Percentiles rank a stretch among this genome's conserved stretches.
Evolutionary conservation across 176 grass and related monocot genomes (phyloP).

Genomic region (Ensete ventricosum): DNA sequence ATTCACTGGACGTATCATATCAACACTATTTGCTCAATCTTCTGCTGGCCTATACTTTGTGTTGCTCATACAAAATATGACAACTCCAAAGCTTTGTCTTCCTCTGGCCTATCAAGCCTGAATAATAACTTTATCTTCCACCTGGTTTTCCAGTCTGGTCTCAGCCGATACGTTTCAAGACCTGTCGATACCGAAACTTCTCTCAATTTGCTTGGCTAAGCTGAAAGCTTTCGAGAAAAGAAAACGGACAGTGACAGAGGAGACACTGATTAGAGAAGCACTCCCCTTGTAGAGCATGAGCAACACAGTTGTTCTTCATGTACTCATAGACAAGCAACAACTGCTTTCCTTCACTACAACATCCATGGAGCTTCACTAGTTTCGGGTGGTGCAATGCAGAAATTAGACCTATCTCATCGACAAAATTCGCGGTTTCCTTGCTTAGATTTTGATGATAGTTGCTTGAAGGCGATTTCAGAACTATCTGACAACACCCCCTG

Average conservation of each 20-base stretch:
- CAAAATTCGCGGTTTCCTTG: conserved; percentile 14
- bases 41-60: conserved; percentile 32
- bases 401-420: conserved; percentile 13
- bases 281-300: not conserved
- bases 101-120: too few species aligned
- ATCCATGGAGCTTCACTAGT: conserved; percentile 12
- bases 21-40: too few species aligned
- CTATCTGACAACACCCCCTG: conserved; percentile 18
- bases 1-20: too few species aligned
- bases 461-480: conserved; percentile 13
- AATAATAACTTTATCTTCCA: conserved; percentile 11
- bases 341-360: conserved; percentile 4
- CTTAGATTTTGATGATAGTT: conserved; percentile 15
- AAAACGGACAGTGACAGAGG: too few species aligned
- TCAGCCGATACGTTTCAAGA: conserved; percentile 34
- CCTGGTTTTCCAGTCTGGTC: conserved; percentile 62
- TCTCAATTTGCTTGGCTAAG: too few species aligned
- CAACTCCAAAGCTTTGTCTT: too few species aligned
- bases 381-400: conserved; percentile 17
- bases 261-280: not conserved
- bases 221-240: too few species aligned
- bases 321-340: conserved; percentile 11
- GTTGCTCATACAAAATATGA: conserved; percentile 39
- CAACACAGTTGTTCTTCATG: conserved; percentile 9
- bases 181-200: conserved; percentile 27